Conservation (phyloP, 2,329 filamentous ascomycete species). For the Ophiostoma populinum region DNA sequence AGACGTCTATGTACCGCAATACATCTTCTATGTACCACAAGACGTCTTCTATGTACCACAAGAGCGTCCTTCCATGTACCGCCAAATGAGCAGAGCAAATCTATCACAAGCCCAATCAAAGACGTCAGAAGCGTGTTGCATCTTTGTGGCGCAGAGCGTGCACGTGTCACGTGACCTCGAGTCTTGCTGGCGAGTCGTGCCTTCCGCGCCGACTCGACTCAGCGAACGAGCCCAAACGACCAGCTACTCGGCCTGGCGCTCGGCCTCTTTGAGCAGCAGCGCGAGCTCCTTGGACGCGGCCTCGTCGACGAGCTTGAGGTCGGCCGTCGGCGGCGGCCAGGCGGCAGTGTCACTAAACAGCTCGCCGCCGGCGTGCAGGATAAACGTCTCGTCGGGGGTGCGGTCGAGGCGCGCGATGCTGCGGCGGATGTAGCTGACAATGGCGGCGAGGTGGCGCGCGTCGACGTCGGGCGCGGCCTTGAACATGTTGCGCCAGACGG, state of each 20-base stretch:
- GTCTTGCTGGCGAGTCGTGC: too few relatives aligned
- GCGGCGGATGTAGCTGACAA: conserved; percentile 39
- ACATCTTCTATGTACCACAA: too few relatives aligned
- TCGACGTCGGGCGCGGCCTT: conserved; percentile 44
- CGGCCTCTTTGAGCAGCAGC: conserved; percentile 14
- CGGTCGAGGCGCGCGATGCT: conserved; percentile 30
- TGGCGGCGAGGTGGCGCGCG: conserved; percentile 30
- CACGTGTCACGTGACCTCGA: too few relatives aligned
- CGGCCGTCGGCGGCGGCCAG: conserved; percentile 19
- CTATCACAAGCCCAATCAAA: too few relatives aligned
- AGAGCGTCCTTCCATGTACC: too few relatives aligned
- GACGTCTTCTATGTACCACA: too few relatives aligned
- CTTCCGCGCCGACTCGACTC: too few relatives aligned
- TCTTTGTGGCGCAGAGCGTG: too few relatives aligned
- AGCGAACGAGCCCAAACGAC: too few relatives aligned
- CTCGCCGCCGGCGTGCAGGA: conserved; percentile 17
- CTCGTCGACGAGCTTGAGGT: conserved; percentile 23
- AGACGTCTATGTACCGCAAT: neutral
- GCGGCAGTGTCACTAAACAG: conserved; percentile 20
- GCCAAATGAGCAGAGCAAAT: too few relatives aligned
- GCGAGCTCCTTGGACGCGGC: conserved; percentile 22
- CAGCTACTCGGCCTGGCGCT: conserved; percentile 1
- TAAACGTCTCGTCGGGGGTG: conserved; percentile 26
- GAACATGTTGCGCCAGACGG: conserved; percentile 88
- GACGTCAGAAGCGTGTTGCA: too few relatives aligned